These are phyloP conservation scores for Shiraia sp. DNA, from an alignment of 2,329 filamentous ascomycete genomes.

Conservation along the genomic window DNA sequence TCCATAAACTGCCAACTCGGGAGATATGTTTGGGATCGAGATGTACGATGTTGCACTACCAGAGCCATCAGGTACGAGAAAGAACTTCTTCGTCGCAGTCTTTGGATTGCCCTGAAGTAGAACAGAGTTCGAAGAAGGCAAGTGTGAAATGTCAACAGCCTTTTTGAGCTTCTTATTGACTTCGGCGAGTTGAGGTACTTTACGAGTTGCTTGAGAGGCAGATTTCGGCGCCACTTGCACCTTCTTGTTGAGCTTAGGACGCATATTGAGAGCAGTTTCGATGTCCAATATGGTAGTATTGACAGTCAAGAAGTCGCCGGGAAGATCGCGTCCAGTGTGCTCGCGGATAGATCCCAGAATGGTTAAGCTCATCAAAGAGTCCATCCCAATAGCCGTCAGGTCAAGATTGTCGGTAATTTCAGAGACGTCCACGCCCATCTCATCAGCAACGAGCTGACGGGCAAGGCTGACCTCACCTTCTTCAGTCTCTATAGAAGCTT, in stretches of 20 bases:
- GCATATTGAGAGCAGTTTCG: constrained; percentile 65
- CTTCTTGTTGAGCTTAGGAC: constrained; percentile 47
- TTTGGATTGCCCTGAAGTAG: constrained; percentile 62
- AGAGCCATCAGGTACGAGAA: constrained; percentile 57
- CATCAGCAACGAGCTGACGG: constrained; percentile 54
- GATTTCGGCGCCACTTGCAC: constrained; percentile 29
- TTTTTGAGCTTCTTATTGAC: constrained; percentile 53
- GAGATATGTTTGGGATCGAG: constrained; percentile 58
- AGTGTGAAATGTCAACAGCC: constrained; percentile 46
- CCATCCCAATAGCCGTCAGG: constrained; percentile 62
- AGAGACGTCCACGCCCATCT: constrained; percentile 68
- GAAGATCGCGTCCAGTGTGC: constrained; percentile 55
- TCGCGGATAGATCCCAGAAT: constrained; percentile 56
- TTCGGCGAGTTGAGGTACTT: constrained; percentile 49
- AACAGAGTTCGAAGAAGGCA: constrained; percentile 58
- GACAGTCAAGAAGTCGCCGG: constrained; percentile 60
- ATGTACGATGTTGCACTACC: constrained; percentile 71
- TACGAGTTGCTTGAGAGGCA: constrained; percentile 21
- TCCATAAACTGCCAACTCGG: constrained; percentile 56
- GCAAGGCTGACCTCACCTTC: constrained; percentile 51
- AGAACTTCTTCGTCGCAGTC: constrained; percentile 59
- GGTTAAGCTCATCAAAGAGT: constrained; percentile 58
- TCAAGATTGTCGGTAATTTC: constrained; percentile 62
- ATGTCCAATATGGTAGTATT: constrained; percentile 68
- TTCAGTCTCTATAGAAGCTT: constrained; percentile 36